phyloP scores from a whole-genome alignment of 495 filamentous ascomycete genomes.

The Penicillium arizonense region DNA sequence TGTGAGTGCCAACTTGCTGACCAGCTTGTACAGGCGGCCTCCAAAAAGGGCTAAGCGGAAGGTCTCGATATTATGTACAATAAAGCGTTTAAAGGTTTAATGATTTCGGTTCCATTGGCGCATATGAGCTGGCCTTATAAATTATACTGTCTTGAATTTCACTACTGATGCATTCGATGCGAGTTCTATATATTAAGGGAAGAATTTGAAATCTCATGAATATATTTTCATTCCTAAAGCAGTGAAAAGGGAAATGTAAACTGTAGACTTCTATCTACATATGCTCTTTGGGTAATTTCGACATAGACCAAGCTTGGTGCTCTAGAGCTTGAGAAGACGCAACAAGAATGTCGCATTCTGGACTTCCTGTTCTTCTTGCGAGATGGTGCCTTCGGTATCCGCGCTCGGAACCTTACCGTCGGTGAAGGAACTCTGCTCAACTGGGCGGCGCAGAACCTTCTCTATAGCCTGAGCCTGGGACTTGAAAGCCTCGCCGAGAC shows the following conservation, averaged over 20 bases:
- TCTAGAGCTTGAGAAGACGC: slow-evolving; percentile 73
- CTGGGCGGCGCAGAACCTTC: slow-evolving; percentile 75
- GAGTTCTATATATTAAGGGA: not conserved
- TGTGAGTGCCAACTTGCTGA: not conserved
- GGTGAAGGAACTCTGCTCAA: slow-evolving; percentile 69
- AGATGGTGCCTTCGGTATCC: slow-evolving; percentile 61
- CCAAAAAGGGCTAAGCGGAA: slow-evolving; percentile 33
- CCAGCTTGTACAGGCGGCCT: slow-evolving; percentile 29
- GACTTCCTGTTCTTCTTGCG: slow-evolving; percentile 86
- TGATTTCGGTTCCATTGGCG: slow-evolving; percentile 2
- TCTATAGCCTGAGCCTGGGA: slow-evolving; percentile 65
- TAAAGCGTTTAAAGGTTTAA: not conserved
- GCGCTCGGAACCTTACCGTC: slow-evolving; percentile 60
- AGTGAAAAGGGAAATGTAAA: not conserved
- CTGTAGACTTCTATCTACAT: slow-evolving; percentile 14
- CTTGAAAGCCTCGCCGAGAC: slow-evolving; percentile 71
- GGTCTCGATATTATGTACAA: not conserved
- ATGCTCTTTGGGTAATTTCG: not conserved
- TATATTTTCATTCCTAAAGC: slow-evolving; percentile 12
- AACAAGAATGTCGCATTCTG: slow-evolving; percentile 84
- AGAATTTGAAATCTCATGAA: slow-evolving; percentile 1
- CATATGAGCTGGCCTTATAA: not conserved
- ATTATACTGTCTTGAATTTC: not conserved
- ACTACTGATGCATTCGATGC: not conserved
- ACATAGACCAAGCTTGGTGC: not conserved